These are phyloP conservation scores for Hippophae tibetana DNA, from an alignment of 306 rosid species.

Conservation along the genomic window DNA sequence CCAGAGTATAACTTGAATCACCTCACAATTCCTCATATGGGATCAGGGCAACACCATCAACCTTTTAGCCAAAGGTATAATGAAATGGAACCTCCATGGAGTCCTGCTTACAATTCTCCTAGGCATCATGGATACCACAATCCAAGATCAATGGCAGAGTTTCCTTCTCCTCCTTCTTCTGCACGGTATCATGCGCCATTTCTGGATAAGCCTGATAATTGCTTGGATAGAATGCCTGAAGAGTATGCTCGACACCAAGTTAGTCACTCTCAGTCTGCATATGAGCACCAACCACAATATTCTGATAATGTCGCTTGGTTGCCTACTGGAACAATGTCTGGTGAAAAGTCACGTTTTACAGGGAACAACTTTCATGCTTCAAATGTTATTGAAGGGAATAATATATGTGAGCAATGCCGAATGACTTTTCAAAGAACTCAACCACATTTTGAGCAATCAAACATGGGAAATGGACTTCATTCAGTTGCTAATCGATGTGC, in stretches of 20 bases:
- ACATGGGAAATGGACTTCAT: slow-evolving; percentile 46
- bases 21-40: slow-evolving; percentile 44
- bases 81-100: slow-evolving; percentile 79
- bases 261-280: slow-evolving; percentile 50
- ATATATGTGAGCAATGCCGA: slow-evolving; percentile 64
- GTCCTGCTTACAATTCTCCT: slow-evolving; percentile 86
- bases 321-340: slow-evolving; percentile 43
- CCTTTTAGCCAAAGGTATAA: slow-evolving; percentile 56
- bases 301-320: slow-evolving; percentile 64
- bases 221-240: slow-evolving; percentile 66
- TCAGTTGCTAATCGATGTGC: slow-evolving; percentile 38
- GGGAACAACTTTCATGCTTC: slow-evolving; percentile 51
- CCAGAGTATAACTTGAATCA: slow-evolving; percentile 55
- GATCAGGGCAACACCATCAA: slow-evolving; percentile 58
- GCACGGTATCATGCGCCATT: slow-evolving; percentile 53
- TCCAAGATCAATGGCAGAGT: slow-evolving; percentile 53
- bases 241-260: slow-evolving; percentile 59
- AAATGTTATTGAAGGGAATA: slow-evolving; percentile 59
- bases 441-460: slow-evolving; percentile 53
- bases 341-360: slow-evolving; percentile 66
- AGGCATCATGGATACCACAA: slow-evolving; percentile 66
- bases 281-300: slow-evolving; percentile 70
- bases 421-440: slow-evolving; percentile 62
- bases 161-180: slow-evolving; percentile 80
- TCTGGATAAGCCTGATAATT: slow-evolving; percentile 51